Evolutionary conservation across 2,329 filamentous ascomycete species (phyloP), one percentile per base, ranked within the genome.

Genomic region (Xylariaceae sp.): DNA sequence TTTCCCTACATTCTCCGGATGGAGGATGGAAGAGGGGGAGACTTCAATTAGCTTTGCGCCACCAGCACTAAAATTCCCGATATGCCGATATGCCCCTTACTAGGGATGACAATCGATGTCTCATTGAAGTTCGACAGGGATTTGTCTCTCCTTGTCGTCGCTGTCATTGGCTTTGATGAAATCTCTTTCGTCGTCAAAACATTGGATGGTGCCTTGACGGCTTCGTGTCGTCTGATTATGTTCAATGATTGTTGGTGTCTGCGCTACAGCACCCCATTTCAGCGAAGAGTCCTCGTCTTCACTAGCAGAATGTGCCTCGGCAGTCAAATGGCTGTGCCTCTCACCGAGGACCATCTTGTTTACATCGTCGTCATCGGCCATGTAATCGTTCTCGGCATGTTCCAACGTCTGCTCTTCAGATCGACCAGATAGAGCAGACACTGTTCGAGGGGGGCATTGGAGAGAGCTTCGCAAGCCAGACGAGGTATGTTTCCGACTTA

Each of bases 301-400:
- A 54, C 81, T 83, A 52, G 81, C 84, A 11, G 76, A 74, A 41
- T 74, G 73, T n/a, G 76, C 76, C 39, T 80, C 77, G 3, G 74
- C 78, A 1, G 77, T 77, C 4, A 74, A 78, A 19, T 74, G 72
- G 26, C 72, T 70, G 51, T 71, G 66, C 56, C 60, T 49, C 55
- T 60, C 65, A 48, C 58, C 55, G 32, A 57, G 75, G 45, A 67
- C 71, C 60, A 80, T 72, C 30, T 78, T 79, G 55, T 79, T 82
- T 56, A 91, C 79, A 64, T 90, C 90, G 64, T 94, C 88, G 57
- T 92, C 89, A 57, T 90, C 86, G 12, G 78, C 80, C 34, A 86
- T 75, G 49, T 89, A 85, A 58, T 91, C 88, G 51, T 86, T 85
- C 3, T 76, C 74, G 51, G 70, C 72, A 51, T 70, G 69, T n/a